Base-by-base conservation (phyloP, 1,284 basidiomycete species). In the Cryptococcus maquisensis region DNA sequence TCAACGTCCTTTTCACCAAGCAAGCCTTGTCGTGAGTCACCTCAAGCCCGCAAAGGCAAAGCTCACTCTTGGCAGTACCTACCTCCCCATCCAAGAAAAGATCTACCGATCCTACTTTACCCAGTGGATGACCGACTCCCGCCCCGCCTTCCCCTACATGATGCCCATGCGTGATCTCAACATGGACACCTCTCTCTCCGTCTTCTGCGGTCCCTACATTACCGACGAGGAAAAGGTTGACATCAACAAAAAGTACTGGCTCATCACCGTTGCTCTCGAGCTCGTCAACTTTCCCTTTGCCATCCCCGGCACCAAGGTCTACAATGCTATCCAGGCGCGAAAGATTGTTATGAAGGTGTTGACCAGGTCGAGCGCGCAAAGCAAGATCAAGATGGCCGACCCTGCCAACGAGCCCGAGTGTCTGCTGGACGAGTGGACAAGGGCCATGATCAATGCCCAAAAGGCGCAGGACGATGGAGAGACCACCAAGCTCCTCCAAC, bases 211-310 rank as follows among this genome's bases (percentile, higher is more conserved):
- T 40, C 79, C 81, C 61, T 90, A 98, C 76, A 87, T 98, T 63
- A 84, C 89, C 28, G 86, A 90, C 12, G 77, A 84, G 12, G 90
- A 87, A 44, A 84, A 86, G 36, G 69, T 79, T 35, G 87, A 91
- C 72, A 93, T 98, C 69, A 88, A 84, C 69, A 86, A 90, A 63
- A 92, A 92, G 74, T 98, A 98, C 80, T 98, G 95, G 95, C 81
- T 83, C 59, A 96, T 98, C 76, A 98, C 95, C 16, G 79, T 86
- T 64, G 91, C 95, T 1, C 86, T 98, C 44, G 92, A 98, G 76
- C 87, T 98, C 54, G 95, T 98, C 81, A 98, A 98, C 81, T 98
- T 98, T 81, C 95, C 95, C 23, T 79, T 98, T 60, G 87, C 92
- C n/a, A 66, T 94, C 47, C 93, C 93, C 32, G 96, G 96, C 32